These are phyloP conservation scores for Sideroxylon spinosum DNA, from an alignment of 179 eudicot species.

Conservation along the genomic window DNA sequence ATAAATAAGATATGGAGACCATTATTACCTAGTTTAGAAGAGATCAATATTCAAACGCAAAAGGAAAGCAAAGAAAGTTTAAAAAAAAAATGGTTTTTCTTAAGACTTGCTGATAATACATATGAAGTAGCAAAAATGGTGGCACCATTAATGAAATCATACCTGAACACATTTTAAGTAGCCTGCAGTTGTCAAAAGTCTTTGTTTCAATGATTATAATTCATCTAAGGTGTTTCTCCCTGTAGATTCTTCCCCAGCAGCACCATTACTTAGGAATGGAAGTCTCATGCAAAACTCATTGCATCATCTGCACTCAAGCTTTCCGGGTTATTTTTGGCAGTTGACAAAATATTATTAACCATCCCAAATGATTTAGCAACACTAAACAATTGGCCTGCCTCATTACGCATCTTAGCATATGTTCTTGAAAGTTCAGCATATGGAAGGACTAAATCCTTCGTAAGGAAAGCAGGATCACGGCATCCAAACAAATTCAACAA, in stretches of 20 bases:
- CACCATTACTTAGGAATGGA: constrained; percentile 37
- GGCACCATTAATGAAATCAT: constrained; percentile 1
- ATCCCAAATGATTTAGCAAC: constrained; percentile 59
- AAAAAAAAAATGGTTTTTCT: neutral
- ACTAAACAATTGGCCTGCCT: constrained; percentile 67
- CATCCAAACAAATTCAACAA: constrained; percentile 78
- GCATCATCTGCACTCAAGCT: constrained; percentile 79
- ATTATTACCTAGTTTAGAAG: neutral
- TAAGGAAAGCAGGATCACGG: constrained; percentile 86
- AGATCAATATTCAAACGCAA: neutral
- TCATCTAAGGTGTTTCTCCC: constrained; percentile 51
- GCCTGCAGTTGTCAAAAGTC: constrained; percentile 81
- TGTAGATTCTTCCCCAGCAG: constrained; percentile 35
- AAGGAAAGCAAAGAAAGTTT: neutral
- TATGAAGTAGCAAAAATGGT: constrained; percentile 11
- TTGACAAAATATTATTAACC: constrained; percentile 37
- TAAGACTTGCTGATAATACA: too few relatives aligned
- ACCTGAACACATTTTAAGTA: constrained; percentile 96
- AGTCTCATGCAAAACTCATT: constrained; percentile 63
- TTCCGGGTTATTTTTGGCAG: constrained; percentile 42
- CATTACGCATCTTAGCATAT: constrained; percentile 85
- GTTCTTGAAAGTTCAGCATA: constrained; percentile 95
- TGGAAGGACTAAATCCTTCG: constrained; percentile 74
- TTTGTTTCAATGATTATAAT: constrained; percentile 70
- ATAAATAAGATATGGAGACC: too few relatives aligned